Conservation (phyloP, 495 filamentous ascomycete species). For the Filosporella fistucella region DNA sequence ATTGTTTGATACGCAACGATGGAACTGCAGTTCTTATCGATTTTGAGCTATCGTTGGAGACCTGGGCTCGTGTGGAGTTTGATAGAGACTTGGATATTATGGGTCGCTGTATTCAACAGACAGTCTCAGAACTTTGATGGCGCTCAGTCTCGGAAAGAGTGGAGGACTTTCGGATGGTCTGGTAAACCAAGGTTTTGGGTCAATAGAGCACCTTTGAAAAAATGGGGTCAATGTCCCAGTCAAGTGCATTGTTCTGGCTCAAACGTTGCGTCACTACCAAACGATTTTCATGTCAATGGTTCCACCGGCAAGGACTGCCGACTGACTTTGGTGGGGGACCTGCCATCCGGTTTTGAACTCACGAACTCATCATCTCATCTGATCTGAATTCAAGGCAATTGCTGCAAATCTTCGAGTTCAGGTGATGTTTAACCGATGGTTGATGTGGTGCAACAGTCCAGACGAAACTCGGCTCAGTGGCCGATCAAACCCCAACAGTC, state of each 20-base stretch:
- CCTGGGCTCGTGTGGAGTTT: neutral
- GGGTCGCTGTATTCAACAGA: neutral
- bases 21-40: conserved; percentile 3
- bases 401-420: no score
- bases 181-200: no score
- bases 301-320: neutral
- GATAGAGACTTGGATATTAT: conserved; percentile 6
- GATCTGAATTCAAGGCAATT: no score
- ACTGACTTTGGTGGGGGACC: neutral
- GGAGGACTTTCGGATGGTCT: no score
- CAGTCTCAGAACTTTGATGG: neutral
- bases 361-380: no score
- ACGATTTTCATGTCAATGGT: neutral
- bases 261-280: neutral
- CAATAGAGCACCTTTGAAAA: no score
- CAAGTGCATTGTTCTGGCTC: neutral
- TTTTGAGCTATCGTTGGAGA: conserved; percentile 4
- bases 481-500: conserved; percentile 1
- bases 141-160: neutral
- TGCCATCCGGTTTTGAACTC: neutral
- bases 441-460: no score
- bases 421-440: no score
- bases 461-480: conserved; percentile 1
- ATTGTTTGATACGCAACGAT: conserved; percentile 2
- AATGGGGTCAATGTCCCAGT: no score